phyloP scores from a whole-genome alignment of 352 stramenopile genomes.

The Phytophthora cactorum region DNA sequence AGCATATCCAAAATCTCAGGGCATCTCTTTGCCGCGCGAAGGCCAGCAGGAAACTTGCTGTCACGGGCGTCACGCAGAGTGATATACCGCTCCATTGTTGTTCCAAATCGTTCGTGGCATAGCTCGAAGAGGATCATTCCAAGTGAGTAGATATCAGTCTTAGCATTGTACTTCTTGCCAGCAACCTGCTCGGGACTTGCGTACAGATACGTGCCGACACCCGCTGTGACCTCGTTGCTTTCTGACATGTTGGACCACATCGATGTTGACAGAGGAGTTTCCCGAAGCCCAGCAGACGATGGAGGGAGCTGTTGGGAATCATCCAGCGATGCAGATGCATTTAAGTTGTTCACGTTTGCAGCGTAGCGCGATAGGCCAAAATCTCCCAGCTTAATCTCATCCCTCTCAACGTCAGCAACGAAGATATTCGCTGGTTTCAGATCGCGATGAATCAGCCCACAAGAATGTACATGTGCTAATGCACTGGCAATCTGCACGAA shows the following conservation, averaged over 20 bases:
- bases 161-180: conserved; percentile 91
- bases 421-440: conserved; percentile 94
- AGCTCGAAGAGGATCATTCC: conserved; percentile 94
- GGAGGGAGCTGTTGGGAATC: conserved; percentile 36
- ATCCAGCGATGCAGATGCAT: conserved; percentile 42
- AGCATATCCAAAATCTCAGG: conserved; percentile 81
- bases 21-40: conserved; percentile 56
- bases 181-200: conserved; percentile 91
- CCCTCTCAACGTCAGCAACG: conserved; percentile 81
- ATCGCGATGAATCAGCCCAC: conserved; percentile 91
- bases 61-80: conserved; percentile 80
- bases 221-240: conserved; percentile 83
- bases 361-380: conserved; percentile 90
- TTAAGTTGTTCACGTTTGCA: conserved; percentile 81
- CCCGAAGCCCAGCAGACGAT: conserved; percentile 27
- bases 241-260: conserved; percentile 80
- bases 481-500: conserved; percentile 91
- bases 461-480: conserved; percentile 91
- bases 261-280: conserved; percentile 52
- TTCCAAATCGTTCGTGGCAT: conserved; percentile 88
- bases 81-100: conserved; percentile 91
- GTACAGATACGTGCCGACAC: conserved; percentile 92
- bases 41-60: conserved; percentile 62
- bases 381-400: conserved; percentile 91
- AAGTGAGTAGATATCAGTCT: conserved; percentile 92